Base-by-base conservation (phyloP, 129 eudicot species). In the Mikania micrantha region DNA sequence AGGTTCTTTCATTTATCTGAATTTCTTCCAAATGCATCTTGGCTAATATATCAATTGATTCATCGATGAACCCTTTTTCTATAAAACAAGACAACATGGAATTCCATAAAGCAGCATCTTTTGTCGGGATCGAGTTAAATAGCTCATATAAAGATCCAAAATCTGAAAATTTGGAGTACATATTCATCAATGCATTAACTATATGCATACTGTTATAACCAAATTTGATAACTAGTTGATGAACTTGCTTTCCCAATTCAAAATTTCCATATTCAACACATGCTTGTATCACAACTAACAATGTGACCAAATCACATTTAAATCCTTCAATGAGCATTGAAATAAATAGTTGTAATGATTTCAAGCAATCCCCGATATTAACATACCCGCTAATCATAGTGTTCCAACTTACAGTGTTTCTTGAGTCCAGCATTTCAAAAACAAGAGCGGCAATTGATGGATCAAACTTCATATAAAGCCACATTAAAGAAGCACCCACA, bases 341-440 rank as follows among this genome's bases (percentile, higher is more conserved):
- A 60, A 73, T 32, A 63, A 85, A 85, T 73, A 79, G 76, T 19
- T 79, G 36, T 19, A 85, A 10, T 8, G 84, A 74, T 73, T 65
- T 74, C 39, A 64, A 38, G 63, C 5, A 53, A 71, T 85, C 67
- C 39, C 81, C 82, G 21, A 53, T 60, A 52, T 70, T 68, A 65
- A 79, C 64, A 72, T 39, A 79, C 64, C 83, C 91, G 44, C 45
- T 75, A 25, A 85, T 76, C 82, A 85, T 72, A 11, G 79, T 75
- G 59, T 85, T 85, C 91, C 91, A 85, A 69, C 77, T 76, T 36
- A 85, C 71, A 7, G 76, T 77, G 60, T 79, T 85, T 75, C 73
- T 85, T 48, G 45, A 64, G 58, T 11, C 77, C 82, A 82, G 25
- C 39, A 31, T 71, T 36, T 73, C 60, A 38, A 85, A 82, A 70